phyloP scores from a whole-genome alignment of 352 stramenopile genomes.

The Globisporangium okanoganense region DNA sequence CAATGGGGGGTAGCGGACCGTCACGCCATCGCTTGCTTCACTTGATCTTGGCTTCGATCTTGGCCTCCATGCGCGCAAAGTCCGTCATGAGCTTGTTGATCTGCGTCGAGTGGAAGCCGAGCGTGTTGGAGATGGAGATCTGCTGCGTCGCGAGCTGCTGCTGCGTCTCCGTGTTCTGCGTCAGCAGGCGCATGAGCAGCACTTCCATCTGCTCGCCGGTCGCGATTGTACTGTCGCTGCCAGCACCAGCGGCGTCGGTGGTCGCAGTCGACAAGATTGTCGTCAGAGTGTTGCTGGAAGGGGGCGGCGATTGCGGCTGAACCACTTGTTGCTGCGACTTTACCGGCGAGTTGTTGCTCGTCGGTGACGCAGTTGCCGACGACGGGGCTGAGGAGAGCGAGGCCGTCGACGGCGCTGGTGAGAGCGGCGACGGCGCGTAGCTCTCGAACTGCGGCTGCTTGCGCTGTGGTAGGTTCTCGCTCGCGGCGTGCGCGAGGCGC shows the following conservation, averaged over 20 bases:
- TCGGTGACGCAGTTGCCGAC: conserved; percentile 7
- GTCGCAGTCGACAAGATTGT: conserved; percentile 10
- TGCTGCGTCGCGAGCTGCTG: conserved; percentile 77
- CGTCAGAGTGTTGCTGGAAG: conserved; percentile 12
- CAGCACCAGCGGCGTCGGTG: background rate
- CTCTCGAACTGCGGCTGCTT: conserved; percentile 11
- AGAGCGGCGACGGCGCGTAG: conserved; percentile 10
- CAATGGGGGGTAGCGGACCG: too few relatives aligned
- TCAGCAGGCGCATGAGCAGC: conserved; percentile 74
- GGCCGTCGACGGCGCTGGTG: conserved; percentile 23
- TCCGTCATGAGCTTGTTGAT: conserved; percentile 74
- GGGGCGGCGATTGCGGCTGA: background rate
- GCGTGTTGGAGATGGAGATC: conserved; percentile 56
- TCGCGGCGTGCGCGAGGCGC: conserved; percentile 48
- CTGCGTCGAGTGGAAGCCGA: conserved; percentile 65
- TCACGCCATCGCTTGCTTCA: background rate
- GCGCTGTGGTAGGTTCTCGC: conserved; percentile 66
- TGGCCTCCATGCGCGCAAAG: conserved; percentile 76
- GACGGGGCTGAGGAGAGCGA: conserved; percentile 26
- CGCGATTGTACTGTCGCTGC: background rate
- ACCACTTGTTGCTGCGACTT: background rate
- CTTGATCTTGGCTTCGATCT: conserved; percentile 53
- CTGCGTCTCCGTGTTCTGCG: conserved; percentile 82
- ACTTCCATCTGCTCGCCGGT: conserved; percentile 54
- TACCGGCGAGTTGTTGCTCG: conserved; percentile 3